Conservation (phyloP, 768 basidiomycete species). For the Calocybe gangraenosa region DNA sequence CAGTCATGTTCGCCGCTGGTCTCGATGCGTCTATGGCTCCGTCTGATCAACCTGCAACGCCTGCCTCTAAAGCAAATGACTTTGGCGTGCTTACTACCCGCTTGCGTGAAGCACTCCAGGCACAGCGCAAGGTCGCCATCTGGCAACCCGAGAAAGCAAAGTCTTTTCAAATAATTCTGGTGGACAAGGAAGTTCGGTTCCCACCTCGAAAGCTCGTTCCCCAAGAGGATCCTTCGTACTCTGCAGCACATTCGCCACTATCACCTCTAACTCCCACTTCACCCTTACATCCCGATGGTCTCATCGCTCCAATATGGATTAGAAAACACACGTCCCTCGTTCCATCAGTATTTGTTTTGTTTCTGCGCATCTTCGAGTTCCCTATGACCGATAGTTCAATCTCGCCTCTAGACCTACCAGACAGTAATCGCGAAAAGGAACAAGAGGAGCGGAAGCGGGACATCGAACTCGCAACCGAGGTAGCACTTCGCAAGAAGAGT, state of each 20-base stretch:
- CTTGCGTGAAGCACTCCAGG: slow-evolving; percentile 64
- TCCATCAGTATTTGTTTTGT: slow-evolving; percentile 92
- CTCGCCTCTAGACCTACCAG: slow-evolving; percentile 52
- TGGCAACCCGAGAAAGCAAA: slow-evolving; percentile 73
- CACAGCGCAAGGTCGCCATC: slow-evolving; percentile 59
- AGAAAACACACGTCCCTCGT: slow-evolving; percentile 90
- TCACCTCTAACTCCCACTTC: slow-evolving; percentile 88
- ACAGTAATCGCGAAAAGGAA: slow-evolving; percentile 50
- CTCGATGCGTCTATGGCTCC: slow-evolving; percentile 42
- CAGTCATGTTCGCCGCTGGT: slow-evolving; percentile 94
- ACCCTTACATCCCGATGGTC: slow-evolving; percentile 89
- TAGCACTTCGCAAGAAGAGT: slow-evolving; percentile 73
- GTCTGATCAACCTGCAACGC: slow-evolving; percentile 19
- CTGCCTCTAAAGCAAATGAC: slow-evolving; percentile 39
- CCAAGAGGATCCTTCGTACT: slow-evolving; percentile 52
- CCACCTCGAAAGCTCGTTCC: slow-evolving; percentile 80
- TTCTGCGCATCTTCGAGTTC: slow-evolving; percentile 77
- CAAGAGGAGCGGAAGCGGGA: slow-evolving; percentile 73
- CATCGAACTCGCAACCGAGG: slow-evolving; percentile 71
- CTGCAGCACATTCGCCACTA: slow-evolving; percentile 79
- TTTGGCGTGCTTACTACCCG: slow-evolving; percentile 57
- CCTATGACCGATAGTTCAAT: slow-evolving; percentile 34
- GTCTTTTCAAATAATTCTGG: slow-evolving; percentile 78
- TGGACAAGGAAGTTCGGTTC: slow-evolving; percentile 80
- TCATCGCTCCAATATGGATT: slow-evolving; percentile 98